Conservation (phyloP, 2,329 filamentous ascomycete genomes). For the Stemphylium beticola region DNA sequence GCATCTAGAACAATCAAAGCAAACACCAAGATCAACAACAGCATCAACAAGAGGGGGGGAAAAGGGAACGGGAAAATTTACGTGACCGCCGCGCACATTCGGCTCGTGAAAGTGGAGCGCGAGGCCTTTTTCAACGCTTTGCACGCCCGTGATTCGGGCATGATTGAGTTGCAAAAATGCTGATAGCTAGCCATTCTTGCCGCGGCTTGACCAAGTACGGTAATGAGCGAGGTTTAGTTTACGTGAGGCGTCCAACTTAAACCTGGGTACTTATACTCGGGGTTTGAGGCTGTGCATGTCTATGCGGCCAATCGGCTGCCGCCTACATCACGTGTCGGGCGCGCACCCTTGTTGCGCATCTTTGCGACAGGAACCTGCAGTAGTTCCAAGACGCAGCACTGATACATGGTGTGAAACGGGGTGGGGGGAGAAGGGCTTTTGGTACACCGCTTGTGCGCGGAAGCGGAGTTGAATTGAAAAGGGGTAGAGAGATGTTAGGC, state of each 20-base stretch:
- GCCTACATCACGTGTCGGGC: constrained; percentile 1
- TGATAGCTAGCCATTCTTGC: background rate
- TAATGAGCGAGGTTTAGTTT: background rate
- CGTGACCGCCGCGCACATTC: background rate
- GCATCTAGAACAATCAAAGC: no score
- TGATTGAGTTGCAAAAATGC: no score
- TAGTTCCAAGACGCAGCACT: background rate
- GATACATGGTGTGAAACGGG: background rate
- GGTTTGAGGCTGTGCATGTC: constrained; percentile 10
- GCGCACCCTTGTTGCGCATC: no score
- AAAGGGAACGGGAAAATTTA: background rate
- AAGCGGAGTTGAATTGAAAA: no score
- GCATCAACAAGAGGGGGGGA: no score
- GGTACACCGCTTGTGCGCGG: no score
- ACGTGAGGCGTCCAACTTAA: constrained; percentile 3
- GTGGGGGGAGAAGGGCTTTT: no score
- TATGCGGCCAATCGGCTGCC: constrained; percentile 4
- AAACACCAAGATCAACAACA: background rate
- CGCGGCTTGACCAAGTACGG: background rate
- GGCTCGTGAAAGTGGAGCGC: background rate
- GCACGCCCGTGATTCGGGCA: no score
- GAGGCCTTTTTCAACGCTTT: no score
- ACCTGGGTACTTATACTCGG: constrained; percentile 2
- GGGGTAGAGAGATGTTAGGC: no score
- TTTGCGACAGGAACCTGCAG: no score